phyloP scores from a whole-genome alignment of 768 basidiomycete species.

The Pulveroboletus sp. region DNA sequence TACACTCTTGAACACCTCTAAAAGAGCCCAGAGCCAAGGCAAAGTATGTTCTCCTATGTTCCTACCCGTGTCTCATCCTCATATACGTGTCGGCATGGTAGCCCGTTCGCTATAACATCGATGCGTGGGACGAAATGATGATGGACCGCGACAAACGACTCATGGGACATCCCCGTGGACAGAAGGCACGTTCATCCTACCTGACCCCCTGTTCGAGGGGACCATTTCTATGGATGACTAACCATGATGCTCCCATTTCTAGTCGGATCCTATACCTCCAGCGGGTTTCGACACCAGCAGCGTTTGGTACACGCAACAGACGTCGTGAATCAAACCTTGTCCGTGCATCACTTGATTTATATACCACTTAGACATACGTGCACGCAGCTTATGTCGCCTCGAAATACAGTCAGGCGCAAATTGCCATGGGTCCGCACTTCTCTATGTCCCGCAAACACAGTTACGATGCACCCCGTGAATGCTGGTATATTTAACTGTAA shows the following conservation, averaged over 20 bases:
- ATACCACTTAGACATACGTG: constrained; percentile 13
- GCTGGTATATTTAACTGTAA: not conserved
- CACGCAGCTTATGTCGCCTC: not conserved
- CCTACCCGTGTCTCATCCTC: not conserved
- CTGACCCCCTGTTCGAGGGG: not conserved
- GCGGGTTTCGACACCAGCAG: constrained; percentile 68
- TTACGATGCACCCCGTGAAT: not conserved
- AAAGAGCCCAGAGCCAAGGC: constrained; percentile 80
- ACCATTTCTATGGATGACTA: not conserved
- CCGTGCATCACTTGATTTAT: constrained; percentile 19
- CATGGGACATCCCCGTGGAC: constrained; percentile 83
- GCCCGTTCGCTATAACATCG: constrained; percentile 82
- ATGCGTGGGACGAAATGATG: constrained; percentile 95
- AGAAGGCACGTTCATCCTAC: constrained; percentile 54
- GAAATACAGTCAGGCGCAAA: not conserved
- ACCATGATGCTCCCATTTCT: not conserved
- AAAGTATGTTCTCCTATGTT: constrained; percentile 52
- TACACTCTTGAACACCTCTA: constrained; percentile 75
- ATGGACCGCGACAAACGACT: constrained; percentile 85
- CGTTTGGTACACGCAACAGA: constrained; percentile 65
- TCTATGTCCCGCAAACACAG: not conserved
- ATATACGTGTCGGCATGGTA: constrained; percentile 26
- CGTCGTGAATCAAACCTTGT: constrained; percentile 29
- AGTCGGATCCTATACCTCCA: constrained; percentile 70
- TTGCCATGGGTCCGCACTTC: not conserved